A percentile compares a stretch with the other conserved stretches of the same genome.
These are phyloP conservation scores for Solanum arcanum DNA, from an alignment of 257 asterid genomes.

Conservation along the genomic window DNA sequence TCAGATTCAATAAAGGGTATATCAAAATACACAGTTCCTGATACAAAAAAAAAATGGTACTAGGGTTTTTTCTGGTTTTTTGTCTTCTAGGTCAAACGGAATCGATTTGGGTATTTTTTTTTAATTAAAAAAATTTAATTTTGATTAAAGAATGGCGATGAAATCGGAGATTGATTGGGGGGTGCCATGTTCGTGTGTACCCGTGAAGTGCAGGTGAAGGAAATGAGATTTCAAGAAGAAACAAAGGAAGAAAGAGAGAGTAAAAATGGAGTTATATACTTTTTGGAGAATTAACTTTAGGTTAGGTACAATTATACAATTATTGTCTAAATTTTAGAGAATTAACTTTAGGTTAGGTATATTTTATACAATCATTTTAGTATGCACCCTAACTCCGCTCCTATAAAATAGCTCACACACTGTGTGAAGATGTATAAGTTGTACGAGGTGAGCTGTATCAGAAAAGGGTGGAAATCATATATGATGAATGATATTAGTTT, in stretches of 20 bases:
- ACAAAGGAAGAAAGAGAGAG: neutral
- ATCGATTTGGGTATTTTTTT: neutral
- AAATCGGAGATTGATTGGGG: slow-evolving; percentile 11
- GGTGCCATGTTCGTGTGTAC: slow-evolving; percentile 20
- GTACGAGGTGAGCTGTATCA: too few relatives aligned
- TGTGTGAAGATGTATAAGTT: too few relatives aligned
- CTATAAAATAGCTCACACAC: too few relatives aligned
- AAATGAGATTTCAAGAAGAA: neutral
- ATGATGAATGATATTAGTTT: too few relatives aligned
- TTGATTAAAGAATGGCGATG: slow-evolving; percentile 2
- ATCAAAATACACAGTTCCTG: slow-evolving; percentile 1
- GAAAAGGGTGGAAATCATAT: too few relatives aligned
- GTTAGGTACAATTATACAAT: neutral
- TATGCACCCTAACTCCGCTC: too few relatives aligned
- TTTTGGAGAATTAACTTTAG: neutral
- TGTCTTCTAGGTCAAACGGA: neutral
- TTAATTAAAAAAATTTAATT: neutral
- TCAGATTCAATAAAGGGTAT: neutral
- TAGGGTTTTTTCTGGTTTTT: neutral
- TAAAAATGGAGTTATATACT: neutral
- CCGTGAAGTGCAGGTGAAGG: slow-evolving; percentile 1
- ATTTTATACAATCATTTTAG: too few relatives aligned
- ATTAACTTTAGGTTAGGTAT: neutral
- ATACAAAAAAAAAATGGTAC: neutral
- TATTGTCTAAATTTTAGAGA: neutral